Percentiles rank a stretch among this genome's conserved stretches.
Conservation (phyloP, 345 rosid species). For the Litchi chinensis region DNA sequence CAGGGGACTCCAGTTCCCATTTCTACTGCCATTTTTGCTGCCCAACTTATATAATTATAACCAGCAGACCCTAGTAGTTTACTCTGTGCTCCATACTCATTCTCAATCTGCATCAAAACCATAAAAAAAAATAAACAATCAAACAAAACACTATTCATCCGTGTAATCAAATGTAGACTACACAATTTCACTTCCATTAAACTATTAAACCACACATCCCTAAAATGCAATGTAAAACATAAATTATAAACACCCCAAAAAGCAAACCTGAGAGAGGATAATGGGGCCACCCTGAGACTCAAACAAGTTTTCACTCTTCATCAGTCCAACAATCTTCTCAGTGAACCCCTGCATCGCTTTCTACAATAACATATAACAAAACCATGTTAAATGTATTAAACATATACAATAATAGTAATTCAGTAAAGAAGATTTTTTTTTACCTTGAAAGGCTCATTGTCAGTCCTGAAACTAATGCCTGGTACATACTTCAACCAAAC, state of each 20-base stretch:
- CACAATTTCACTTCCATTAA: neutral
- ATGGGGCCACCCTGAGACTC: conserved; percentile 99
- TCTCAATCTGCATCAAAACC: conserved; percentile 77
- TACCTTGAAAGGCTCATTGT: conserved; percentile 99
- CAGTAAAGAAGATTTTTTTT: conserved; percentile 7
- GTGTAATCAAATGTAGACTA: conserved; percentile 5
- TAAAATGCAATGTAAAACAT: neutral
- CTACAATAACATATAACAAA: conserved; percentile 44
- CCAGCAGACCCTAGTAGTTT: conserved; percentile 76
- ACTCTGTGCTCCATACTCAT: conserved; percentile 92
- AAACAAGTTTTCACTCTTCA: conserved; percentile 91
- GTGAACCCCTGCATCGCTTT: conserved; percentile 95
- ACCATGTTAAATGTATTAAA: neutral
- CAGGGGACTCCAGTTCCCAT: conserved; percentile 94
- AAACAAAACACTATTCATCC: neutral
- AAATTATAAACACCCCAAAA: conserved; percentile 5
- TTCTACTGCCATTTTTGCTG: conserved; percentile 91
- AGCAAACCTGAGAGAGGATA: conserved; percentile 87
- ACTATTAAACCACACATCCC: neutral
- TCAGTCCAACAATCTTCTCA: conserved; percentile 85
- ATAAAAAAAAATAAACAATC: neutral
- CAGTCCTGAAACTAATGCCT: conserved; percentile 97
- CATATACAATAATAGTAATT: neutral
- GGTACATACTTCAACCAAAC: conserved; percentile 99
- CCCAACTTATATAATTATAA: conserved; percentile 90